Evolutionary conservation across 2,329 filamentous ascomycete species (phyloP).

Genomic region (Diaporthe sp.): DNA sequence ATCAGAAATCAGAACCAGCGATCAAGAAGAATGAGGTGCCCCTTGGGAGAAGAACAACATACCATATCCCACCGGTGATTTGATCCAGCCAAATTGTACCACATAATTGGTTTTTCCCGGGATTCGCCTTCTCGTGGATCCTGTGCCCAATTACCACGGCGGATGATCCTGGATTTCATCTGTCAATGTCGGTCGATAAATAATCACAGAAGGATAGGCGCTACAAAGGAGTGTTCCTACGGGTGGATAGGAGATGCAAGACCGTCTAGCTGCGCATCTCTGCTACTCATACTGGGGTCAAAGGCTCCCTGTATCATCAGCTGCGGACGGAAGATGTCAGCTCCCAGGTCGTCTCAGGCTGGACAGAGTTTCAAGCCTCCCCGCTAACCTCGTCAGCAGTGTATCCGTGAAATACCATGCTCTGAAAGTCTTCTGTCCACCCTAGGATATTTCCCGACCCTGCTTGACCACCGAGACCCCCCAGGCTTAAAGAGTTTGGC

Average conservation of each 20-base stretch:
- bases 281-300: neutral
- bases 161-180: neutral
- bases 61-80: constrained; percentile 2
- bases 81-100: neutral
- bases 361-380: neutral
- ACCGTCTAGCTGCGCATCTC: neutral
- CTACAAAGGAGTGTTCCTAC: neutral
- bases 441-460: neutral
- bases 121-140: neutral
- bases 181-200: neutral
- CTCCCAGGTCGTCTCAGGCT: no score
- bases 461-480: no score
- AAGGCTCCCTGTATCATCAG: neutral
- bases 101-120: neutral
- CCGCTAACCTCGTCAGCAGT: constrained; percentile 10
- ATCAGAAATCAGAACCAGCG: neutral
- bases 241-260: neutral
- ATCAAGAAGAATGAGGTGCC: no score
- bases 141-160: neutral
- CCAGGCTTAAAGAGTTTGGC: neutral
- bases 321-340: neutral
- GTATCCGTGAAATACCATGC: neutral
- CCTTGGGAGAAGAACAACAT: neutral
- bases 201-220: no score
- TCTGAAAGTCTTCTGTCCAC: constrained; percentile 19